Evolutionary conservation across 2,329 filamentous ascomycete species (phyloP).

Genomic region (Pestalotiopsis sp.): DNA sequence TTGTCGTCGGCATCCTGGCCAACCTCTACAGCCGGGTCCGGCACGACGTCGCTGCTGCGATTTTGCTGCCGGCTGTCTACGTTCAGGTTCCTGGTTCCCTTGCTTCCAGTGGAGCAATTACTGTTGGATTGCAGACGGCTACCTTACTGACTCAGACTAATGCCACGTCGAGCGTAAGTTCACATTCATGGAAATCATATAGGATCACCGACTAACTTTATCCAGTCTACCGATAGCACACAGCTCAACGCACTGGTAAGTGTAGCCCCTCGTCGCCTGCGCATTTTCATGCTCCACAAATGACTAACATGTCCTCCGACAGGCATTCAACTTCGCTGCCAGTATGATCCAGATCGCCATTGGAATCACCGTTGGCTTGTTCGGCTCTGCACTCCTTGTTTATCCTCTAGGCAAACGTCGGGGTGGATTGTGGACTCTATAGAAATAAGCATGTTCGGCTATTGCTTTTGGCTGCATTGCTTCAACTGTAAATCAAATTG

Average conservation of each 20-base stretch:
- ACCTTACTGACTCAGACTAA: constrained; percentile 45
- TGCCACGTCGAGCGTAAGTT: background rate
- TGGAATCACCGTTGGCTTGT: constrained; percentile 64
- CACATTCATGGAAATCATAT: too few relatives aligned
- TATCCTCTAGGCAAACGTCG: constrained; percentile 61
- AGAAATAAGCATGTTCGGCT: background rate
- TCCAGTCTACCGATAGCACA: background rate
- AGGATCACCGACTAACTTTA: too few relatives aligned
- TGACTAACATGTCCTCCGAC: background rate
- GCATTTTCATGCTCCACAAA: background rate
- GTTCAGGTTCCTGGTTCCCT: constrained; percentile 51
- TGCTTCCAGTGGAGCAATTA: constrained; percentile 47
- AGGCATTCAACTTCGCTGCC: constrained; percentile 54
- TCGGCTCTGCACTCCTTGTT: constrained; percentile 57
- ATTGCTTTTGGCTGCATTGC: background rate
- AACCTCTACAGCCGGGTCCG: constrained; percentile 71
- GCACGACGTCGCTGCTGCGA: constrained; percentile 52
- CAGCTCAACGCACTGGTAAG: constrained; percentile 7
- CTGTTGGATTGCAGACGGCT: constrained; percentile 48
- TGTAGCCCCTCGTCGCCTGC: background rate
- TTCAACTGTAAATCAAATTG: background rate
- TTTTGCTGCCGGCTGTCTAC: constrained; percentile 50
- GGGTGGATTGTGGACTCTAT: constrained; percentile 49
- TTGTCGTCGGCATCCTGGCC: constrained; percentile 75
- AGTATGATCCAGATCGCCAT: constrained; percentile 66